Conservation (phyloP, 1,139 yeast genomes). For the Suhomyces guaymorum region DNA sequence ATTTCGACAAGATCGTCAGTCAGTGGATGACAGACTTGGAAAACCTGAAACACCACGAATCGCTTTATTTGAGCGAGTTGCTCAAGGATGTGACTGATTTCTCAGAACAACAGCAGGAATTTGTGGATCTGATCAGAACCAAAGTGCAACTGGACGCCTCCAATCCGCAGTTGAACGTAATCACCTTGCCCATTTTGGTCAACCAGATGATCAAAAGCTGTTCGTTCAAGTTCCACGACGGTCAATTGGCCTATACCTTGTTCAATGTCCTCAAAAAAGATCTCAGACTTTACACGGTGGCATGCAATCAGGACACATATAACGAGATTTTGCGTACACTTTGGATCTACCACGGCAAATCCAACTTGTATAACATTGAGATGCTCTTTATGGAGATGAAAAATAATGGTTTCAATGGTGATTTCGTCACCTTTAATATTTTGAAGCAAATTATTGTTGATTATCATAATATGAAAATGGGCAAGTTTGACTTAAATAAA, state of each 20-base stretch:
- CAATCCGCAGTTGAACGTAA: conserved; percentile 32
- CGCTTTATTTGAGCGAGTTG: conserved; percentile 15
- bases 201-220: conserved; percentile 33
- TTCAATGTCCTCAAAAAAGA: conserved; percentile 40
- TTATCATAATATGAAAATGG: conserved; percentile 37
- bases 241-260: conserved; percentile 37
- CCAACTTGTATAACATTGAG: conserved; percentile 39
- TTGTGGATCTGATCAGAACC: conserved; percentile 18
- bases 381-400: conserved; percentile 39
- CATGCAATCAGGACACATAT: conserved; percentile 46
- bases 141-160: conserved; percentile 22
- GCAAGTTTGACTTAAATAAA: conserved; percentile 21
- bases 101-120: conserved; percentile 21
- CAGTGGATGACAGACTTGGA: conserved; percentile 17
- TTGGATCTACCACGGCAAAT: conserved; percentile 44
- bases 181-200: conserved; percentile 41
- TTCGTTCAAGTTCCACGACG: conserved; percentile 33
- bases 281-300: conserved; percentile 33
- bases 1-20: conserved; percentile 17
- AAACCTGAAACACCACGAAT: conserved; percentile 9
- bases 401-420: conserved; percentile 45
- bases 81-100: conserved; percentile 16
- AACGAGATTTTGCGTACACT: conserved; percentile 40
- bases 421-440: conserved; percentile 37
- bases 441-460: conserved; percentile 39